Base-by-base conservation (phyloP, 2,329 filamentous ascomycete species). In the Balansia obtecta region DNA sequence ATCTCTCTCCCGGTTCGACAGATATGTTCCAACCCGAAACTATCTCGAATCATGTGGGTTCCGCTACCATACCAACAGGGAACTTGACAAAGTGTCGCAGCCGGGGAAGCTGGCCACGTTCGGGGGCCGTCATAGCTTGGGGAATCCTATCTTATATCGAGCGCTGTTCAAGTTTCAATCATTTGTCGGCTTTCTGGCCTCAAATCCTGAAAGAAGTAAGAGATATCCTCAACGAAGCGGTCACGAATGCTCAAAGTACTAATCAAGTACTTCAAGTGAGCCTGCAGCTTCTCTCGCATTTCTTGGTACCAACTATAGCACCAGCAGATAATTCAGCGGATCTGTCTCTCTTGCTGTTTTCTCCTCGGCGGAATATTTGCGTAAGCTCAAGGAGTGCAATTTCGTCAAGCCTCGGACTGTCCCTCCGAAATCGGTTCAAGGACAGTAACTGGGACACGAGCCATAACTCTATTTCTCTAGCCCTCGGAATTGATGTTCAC, bases 401-500 rank as follows among this genome's bases (percentile, higher is more conserved):
- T 41, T n/a, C 16, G 22, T 13, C 40, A 48, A 33, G 33, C 3
- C 18, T 49, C 27, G 41, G 22, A 27, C 30, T 43, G 4, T 32
- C 46, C 15, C 22, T 46, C n/a, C 40, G 33, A 16, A 42, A 27
- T 41, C 46, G 40, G 4, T 30, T 37, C 7, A 42, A 30, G 22
- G 30, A 39, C 13, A 80, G 88, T 40, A 68, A 75, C 12, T 79
- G 84, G 51, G 80, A 78, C 48, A 86, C 18, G 9, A 32, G 95
- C 61, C 80, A 86, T 59, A 77, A 78, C 40, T 80, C 88, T 30
- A 68, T 98, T 50, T 89, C 90, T 9, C 71, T 83, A 15, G 93
- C 93, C 2, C 73, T 97, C 48, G 78, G 86, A n/a, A 75, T 97
- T 53, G 82, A 95, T 61, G 81, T 80, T 44, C 72, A 78, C 32